phyloP scores from a whole-genome alignment of 768 basidiomycete species.

The Lactarius hengduanensis region DNA sequence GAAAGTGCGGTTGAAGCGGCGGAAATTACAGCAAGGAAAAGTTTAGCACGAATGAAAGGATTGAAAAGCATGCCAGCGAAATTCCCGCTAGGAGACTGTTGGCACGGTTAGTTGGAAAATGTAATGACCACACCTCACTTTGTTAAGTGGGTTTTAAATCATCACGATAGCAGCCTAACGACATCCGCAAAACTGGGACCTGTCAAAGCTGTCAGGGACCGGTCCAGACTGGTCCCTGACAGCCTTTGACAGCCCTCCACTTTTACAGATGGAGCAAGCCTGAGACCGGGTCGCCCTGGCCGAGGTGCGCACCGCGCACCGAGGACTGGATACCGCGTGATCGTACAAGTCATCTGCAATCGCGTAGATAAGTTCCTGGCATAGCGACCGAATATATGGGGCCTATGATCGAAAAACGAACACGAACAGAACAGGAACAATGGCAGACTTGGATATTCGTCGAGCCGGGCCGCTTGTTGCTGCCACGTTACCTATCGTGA shows the following conservation, averaged over 20 bases:
- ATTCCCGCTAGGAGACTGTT: not conserved
- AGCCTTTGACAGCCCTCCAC: too few species aligned
- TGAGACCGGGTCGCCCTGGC: not conserved
- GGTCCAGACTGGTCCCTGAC: too few species aligned
- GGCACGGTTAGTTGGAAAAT: not conserved
- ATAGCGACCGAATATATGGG: not conserved
- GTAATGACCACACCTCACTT: not conserved
- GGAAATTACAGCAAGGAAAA: not conserved
- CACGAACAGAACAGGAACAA: not conserved
- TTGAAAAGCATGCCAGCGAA: conserved; percentile 8
- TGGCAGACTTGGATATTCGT: not conserved
- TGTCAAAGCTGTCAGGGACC: too few species aligned
- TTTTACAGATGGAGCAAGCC: not conserved
- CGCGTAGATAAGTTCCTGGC: not conserved
- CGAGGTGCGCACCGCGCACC: not conserved
- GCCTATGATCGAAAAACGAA: not conserved
- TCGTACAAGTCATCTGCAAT: not conserved
- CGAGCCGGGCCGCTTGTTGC: not conserved
- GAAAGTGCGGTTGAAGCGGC: not conserved
- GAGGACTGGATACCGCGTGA: not conserved
- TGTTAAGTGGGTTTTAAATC: not conserved
- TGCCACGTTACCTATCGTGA: not conserved
- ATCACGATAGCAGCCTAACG: not conserved
- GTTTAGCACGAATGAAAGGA: not conserved
- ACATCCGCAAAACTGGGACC: too few species aligned